A percentile compares a stretch with the other conserved stretches of the same genome.
phyloP scores from a whole-genome alignment of 495 filamentous ascomycete species.

The Penicillium manginii region DNA sequence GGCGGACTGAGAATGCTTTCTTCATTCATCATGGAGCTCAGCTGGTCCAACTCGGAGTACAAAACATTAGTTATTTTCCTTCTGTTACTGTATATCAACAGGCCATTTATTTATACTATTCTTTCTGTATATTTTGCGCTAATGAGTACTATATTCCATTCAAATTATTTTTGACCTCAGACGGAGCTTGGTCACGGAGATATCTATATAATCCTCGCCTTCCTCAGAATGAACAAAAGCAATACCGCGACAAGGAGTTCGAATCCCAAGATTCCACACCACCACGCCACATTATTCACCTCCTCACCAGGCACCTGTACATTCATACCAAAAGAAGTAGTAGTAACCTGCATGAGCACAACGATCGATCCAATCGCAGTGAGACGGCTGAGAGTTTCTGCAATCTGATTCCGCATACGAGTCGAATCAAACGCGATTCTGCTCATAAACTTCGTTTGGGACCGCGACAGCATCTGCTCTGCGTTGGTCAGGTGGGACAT shows the following conservation, averaged over 20 bases:
- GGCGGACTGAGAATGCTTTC: constrained; percentile 7
- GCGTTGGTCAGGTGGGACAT: constrained; percentile 86
- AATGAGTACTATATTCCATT: no score
- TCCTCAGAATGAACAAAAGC: constrained; percentile 17
- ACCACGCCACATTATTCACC: constrained; percentile 58
- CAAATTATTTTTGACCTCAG: no score
- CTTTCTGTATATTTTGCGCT: not conserved
- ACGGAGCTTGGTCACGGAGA: not conserved
- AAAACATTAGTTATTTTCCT: not conserved
- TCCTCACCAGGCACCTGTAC: constrained; percentile 73
- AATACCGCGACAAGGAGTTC: constrained; percentile 39
- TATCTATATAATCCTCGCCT: not conserved
- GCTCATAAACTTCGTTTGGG: constrained; percentile 85
- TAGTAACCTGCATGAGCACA: constrained; percentile 86
- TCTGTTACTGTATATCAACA: not conserved
- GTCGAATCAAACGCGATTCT: constrained; percentile 85
- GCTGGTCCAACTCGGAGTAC: not conserved
- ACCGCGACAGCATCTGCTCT: constrained; percentile 89
- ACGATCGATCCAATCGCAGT: constrained; percentile 85
- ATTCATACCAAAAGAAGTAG: constrained; percentile 93
- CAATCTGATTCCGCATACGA: constrained; percentile 71
- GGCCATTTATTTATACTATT: not conserved
- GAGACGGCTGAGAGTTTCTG: constrained; percentile 78
- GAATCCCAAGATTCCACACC: constrained; percentile 70
- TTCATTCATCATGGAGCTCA: constrained; percentile 37